Evolutionary conservation across 2,329 filamentous ascomycete species (phyloP).

Genomic region (Trichophyton schoenleinii): DNA sequence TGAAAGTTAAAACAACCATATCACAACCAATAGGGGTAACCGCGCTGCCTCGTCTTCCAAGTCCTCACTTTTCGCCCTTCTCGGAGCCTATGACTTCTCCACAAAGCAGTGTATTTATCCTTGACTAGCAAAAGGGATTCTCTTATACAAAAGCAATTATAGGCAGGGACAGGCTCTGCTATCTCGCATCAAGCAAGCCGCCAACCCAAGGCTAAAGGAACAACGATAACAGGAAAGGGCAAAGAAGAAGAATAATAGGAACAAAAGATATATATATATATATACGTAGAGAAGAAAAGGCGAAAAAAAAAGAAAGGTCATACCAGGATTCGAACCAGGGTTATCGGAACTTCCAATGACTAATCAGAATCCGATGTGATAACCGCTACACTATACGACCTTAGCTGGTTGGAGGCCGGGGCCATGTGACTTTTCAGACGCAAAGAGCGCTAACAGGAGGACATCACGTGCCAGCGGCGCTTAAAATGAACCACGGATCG

Average conservation of each 20-base stretch:
- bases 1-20: not conserved
- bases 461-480: not conserved
- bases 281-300: not conserved
- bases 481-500: not conserved
- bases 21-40: not conserved
- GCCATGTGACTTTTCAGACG: not conserved
- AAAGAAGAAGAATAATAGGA: not conserved
- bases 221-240: no score
- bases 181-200: no score
- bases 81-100: not conserved
- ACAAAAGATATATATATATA: not conserved
- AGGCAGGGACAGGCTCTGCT: no score
- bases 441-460: no score
- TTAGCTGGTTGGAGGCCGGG: not conserved
- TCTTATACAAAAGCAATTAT: not conserved
- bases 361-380: slow-evolving; percentile 5
- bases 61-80: not conserved
- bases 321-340: slow-evolving; percentile 4
- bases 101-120: slow-evolving; percentile 1
- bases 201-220: no score
- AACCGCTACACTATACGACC: slow-evolving; percentile 3
- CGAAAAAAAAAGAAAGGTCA: not conserved
- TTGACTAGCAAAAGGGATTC: not conserved
- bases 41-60: not conserved
- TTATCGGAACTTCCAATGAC: slow-evolving; percentile 1